Evolutionary conservation across 768 basidiomycete genomes (phyloP), one percentile per base, ranked within the genome.

Genomic region (Mycena galopus): DNA sequence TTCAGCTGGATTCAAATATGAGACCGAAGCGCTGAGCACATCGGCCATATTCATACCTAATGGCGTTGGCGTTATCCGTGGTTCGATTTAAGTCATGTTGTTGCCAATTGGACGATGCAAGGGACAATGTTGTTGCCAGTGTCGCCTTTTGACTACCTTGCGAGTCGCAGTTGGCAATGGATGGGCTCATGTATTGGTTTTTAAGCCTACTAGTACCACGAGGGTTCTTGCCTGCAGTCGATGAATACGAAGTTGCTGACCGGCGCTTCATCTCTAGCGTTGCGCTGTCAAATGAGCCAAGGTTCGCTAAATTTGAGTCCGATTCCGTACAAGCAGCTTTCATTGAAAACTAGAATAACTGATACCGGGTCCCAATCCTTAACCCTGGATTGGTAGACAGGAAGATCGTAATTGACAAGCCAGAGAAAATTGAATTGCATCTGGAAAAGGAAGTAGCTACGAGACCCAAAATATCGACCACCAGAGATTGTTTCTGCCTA

Each of bases 401-500:
- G 51, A 53, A 53, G 51, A 53, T 53, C 12, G 9, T 53, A 53
- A 53, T 53, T 27, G n/a, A 53, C 51, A 53, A 53, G 51, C 25
- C 23, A 53, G 51, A 53, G 25, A 37, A 35, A 51, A 53, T 16
- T 29, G 51, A 53, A 53, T 53, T 53, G 51, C 51, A 53, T 53
- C 25, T 53, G 51, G 51, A 44, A 53, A 53, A 16, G 25, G 23
- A 27, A n/a, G 51, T 53, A 53, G 51, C 51, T 16, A 53, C 25
- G 51, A 53, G 51, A 53, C 51, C 25, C 51, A 53, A 53, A 53
- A 53, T 53, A 53, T 53, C 25, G 25, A 53, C 51, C 4, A 53
- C 51, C 51, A 53, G 23, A 53, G 51, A 57, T 57, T 33, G 29
- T 57, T 33, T 30, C 56, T 57, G 56, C 30, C 56, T 57, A 57